These are phyloP conservation scores for Articulospora tetracladia DNA, from an alignment of 495 filamentous ascomycete species.

Conservation along the genomic window DNA sequence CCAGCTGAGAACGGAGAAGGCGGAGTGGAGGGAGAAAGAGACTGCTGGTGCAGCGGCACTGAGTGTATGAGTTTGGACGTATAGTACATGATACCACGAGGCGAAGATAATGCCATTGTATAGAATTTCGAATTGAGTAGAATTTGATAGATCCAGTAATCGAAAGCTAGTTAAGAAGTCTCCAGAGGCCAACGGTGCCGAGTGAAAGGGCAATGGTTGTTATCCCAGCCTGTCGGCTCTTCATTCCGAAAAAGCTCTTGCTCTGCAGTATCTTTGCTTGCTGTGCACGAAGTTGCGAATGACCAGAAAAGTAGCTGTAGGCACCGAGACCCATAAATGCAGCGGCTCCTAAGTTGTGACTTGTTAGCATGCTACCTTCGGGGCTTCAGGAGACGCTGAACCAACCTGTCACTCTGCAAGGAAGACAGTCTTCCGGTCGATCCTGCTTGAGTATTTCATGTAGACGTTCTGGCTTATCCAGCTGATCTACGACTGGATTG, in stretches of 20 bases:
- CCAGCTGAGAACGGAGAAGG: conserved; percentile 10
- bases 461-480: conserved; percentile 15
- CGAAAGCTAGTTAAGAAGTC: conserved; percentile 23
- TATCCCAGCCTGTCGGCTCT: conserved; percentile 64
- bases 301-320: conserved; percentile 83
- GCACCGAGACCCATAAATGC: conserved; percentile 87
- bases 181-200: conserved; percentile 61
- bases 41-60: not conserved
- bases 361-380: not conserved
- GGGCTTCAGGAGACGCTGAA: not conserved
- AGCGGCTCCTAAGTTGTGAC: conserved; percentile 57
- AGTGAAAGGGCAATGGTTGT: conserved; percentile 65
- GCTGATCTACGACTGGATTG: conserved; percentile 6
- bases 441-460: conserved; percentile 17
- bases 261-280: conserved; percentile 64
- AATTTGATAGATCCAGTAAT: not conserved
- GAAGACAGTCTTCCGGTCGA: conserved; percentile 57
- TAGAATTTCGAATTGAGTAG: not conserved
- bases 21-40: conserved; percentile 13
- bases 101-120: not conserved
- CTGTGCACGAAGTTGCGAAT: conserved; percentile 66
- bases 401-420: conserved; percentile 65
- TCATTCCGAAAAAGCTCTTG: conserved; percentile 73
- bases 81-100: conserved; percentile 1
- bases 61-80: not conserved